phyloP scores from a whole-genome alignment of 176 grass and related monocot genomes.

The Phragmites australis region DNA sequence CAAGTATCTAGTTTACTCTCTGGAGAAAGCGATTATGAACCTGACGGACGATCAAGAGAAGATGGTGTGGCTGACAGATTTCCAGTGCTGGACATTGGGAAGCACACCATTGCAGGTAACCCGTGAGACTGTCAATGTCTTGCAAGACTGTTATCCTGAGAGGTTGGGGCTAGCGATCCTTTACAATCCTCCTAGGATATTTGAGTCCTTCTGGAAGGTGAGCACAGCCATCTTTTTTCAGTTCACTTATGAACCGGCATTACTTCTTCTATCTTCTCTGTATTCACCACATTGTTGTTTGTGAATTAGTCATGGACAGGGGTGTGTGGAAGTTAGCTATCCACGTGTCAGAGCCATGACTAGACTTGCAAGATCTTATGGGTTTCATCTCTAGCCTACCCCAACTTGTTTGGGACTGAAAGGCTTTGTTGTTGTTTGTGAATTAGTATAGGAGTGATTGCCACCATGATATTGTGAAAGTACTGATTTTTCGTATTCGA shows the following conservation, averaged over 20 bases:
- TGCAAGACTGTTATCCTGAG: slow-evolving; percentile 86
- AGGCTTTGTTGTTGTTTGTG: neutral
- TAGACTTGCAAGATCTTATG: too few species aligned
- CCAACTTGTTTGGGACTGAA: too few species aligned
- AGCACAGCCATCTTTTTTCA: neutral
- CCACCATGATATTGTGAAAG: neutral
- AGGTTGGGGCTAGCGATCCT: slow-evolving; percentile 72
- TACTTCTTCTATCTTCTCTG: neutral
- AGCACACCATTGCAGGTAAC: slow-evolving; percentile 66
- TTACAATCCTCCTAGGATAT: slow-evolving; percentile 84
- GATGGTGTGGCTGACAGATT: slow-evolving; percentile 87
- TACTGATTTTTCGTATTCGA: too few species aligned
- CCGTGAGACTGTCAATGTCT: slow-evolving; percentile 62
- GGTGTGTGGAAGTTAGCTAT: too few species aligned
- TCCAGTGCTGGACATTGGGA: slow-evolving; percentile 66
- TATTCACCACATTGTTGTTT: neutral
- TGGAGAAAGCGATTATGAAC: slow-evolving; percentile 79
- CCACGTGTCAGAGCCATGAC: too few species aligned
- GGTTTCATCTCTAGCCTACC: too few species aligned
- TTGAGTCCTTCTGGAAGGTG: slow-evolving; percentile 88
- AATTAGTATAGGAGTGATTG: neutral
- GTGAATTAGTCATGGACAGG: neutral
- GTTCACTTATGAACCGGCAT: slow-evolving; percentile 7
- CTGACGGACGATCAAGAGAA: slow-evolving; percentile 62
- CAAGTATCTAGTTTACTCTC: slow-evolving; percentile 77